Evolutionary conservation across 179 eudicot genomes (phyloP), one percentile per base, ranked within the genome.

Genomic region (Actinidia polygama): DNA sequence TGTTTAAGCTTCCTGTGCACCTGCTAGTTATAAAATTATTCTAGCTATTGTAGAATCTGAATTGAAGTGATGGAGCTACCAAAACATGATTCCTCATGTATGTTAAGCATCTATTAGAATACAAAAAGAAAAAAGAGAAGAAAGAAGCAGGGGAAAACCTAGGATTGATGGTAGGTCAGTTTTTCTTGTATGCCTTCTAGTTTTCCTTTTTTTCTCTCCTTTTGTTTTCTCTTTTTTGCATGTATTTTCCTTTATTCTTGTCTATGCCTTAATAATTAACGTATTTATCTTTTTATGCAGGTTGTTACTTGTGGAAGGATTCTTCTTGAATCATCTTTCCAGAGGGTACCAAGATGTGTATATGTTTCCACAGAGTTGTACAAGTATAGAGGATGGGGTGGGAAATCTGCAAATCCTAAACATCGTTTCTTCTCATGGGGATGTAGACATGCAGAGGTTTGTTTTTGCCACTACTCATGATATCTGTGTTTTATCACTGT

Each of bases 221-320:
- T 54, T 23, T 53, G 4, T 26, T 53, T 3, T 61, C 7, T 24
- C 0, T 61, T 14, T 77, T 44, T 68, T 53, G 30, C 53, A 63
- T 55, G 36, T 30, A 55, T 4, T 11, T 44, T 8, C 53, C 6
- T 21, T 47, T 70, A 51, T 51, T 51, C 62, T 74, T 74, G 78
- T 74, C 7, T 6, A 49, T 47, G 7, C 47, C 78, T 54, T 26
- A 24, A 15, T 69, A 6, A 21, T 78, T 7, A 4, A 46, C 57
- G 3, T 12, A 10, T 50, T 6, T 80, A 18, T 53, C 12, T 9
- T 81, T 12, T 87, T 81, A 40, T 92, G 79, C 80, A 96, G 99
- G 94, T 96, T 69, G 99, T 94, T 46, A 96, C 99, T 36, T 95
- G 99, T 85, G 99, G 99, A 64, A 96, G 98, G 83, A 90, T 93